These are phyloP conservation scores for Mycena latifolia DNA, from an alignment of 768 basidiomycete genomes.

Conservation along the genomic window DNA sequence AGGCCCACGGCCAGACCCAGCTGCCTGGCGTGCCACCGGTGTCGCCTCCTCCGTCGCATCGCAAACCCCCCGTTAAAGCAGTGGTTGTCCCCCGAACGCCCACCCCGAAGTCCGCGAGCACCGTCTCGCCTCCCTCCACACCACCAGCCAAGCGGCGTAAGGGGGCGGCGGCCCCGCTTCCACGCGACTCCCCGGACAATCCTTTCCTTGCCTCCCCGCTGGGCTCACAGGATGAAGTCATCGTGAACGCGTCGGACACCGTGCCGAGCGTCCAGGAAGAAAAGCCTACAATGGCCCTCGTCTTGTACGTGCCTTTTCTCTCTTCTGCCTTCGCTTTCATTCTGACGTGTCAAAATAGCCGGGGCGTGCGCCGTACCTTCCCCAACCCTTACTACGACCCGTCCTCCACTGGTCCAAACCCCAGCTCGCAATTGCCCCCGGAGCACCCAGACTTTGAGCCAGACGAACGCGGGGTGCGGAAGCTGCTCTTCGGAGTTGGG, in stretches of 20 bases:
- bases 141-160: slow-evolving; percentile 47
- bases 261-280: slow-evolving; percentile 61
- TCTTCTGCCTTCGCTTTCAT: background rate
- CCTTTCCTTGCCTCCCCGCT: slow-evolving; percentile 70
- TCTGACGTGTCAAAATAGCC: slow-evolving; percentile 55
- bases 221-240: slow-evolving; percentile 42
- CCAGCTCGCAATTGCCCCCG: slow-evolving; percentile 66
- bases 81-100: slow-evolving; percentile 13
- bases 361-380: slow-evolving; percentile 72
- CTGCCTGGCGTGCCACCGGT: slow-evolving; percentile 56
- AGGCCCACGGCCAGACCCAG: slow-evolving; percentile 23
- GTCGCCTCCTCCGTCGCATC: slow-evolving; percentile 77
- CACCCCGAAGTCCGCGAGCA: slow-evolving; percentile 36
- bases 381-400: slow-evolving; percentile 74
- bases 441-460: slow-evolving; percentile 78
- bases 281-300: slow-evolving; percentile 75
- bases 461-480: slow-evolving; percentile 64
- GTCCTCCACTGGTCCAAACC: slow-evolving; percentile 53
- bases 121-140: slow-evolving; percentile 55
- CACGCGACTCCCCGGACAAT: slow-evolving; percentile 77
- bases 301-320: slow-evolving; percentile 68
- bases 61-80: slow-evolving; percentile 47
- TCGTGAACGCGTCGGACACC: slow-evolving; percentile 48
- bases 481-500: slow-evolving; percentile 60
- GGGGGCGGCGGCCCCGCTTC: slow-evolving; percentile 41